Base-by-base conservation (phyloP, 2,329 filamentous ascomycete genomes). In the Xylogone sp. region DNA sequence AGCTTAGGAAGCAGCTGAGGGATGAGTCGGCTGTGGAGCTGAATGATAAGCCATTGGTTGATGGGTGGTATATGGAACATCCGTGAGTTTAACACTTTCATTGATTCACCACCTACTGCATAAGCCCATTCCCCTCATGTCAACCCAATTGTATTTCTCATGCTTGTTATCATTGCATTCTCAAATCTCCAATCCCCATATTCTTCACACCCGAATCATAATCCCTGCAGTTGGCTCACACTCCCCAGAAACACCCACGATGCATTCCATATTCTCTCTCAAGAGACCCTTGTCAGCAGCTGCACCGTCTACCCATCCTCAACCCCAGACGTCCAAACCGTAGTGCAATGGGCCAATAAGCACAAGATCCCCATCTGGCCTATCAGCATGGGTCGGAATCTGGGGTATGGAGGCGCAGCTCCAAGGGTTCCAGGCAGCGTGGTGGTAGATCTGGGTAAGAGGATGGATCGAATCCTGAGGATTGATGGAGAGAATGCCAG, bases 381-480 rank as follows among this genome's bases (percentile, higher is more conserved):
- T 6, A 73, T 77, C 53, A 75, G 71, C 1, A 72, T 76, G 56
- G 75, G 76, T 1, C 64, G 75, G 27, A 78, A 78, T 53, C 66
- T 78, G 3, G 78, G 76, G 34, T 46, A 81, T 51, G 78, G 78
- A 21, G 78, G 77, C n/a, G 74, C 75, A 13, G 77, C 76, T 0
- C 77, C 77, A 0, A 66, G 78, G 29, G 74, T 81, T 1, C 72
- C 71, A 0, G 78, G 78, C 3, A 72, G 71, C n/a, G 65, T 81
- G 0, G 72, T 73, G 2, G 50, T 81, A 19, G 75, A 81, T 54
- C 66, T 81, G 13, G 77, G 77, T 3, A 70, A 64, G 34, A 68
- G 74, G 39, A 79, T 82, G 77, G 73, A 75, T 59, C 70, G 69
- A 58, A 70, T 82, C 5, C 58, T 82, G 5, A 68, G 77, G 42